These are phyloP conservation scores for Sherardia arvensis DNA, from an alignment of 257 asterid genomes.

Conservation along the genomic window DNA sequence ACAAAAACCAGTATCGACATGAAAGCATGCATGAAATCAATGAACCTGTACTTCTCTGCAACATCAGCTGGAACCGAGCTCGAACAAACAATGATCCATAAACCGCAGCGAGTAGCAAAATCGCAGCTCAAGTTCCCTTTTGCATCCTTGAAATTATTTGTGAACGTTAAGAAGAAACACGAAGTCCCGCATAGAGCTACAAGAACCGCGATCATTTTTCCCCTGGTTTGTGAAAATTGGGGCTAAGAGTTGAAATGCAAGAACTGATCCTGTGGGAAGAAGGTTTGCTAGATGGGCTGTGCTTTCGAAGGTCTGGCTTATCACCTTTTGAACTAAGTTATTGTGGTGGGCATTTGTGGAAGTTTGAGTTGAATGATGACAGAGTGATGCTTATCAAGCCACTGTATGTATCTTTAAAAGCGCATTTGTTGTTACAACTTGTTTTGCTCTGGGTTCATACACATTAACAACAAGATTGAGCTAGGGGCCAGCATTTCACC, in stretches of 20 bases:
- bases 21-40: slow-evolving; percentile 73
- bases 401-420: too few species aligned
- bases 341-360: too few species aligned
- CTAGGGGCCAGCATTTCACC: too few species aligned
- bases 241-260: slow-evolving; percentile 62
- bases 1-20: slow-evolving; percentile 83
- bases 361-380: too few species aligned
- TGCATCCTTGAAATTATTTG: slow-evolving; percentile 75
- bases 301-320: slow-evolving; percentile 87
- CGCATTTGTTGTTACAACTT: too few species aligned
- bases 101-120: slow-evolving; percentile 54
- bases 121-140: slow-evolving; percentile 61
- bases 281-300: slow-evolving; percentile 84
- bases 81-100: slow-evolving; percentile 84
- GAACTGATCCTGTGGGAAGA: slow-evolving; percentile 85
- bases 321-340: slow-evolving; percentile 70
- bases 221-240: slow-evolving; percentile 82
- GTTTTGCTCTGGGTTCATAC: too few species aligned
- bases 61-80: slow-evolving; percentile 33
- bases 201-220: slow-evolving; percentile 54
- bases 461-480: too few species aligned
- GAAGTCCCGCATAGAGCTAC: slow-evolving; percentile 59
- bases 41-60: slow-evolving; percentile 50
- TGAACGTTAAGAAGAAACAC: slow-evolving; percentile 56
- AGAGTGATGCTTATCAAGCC: too few species aligned